Percentiles rank a stretch among this genome's conserved stretches.
These are phyloP conservation scores for Jacaranda copaia DNA, from an alignment of 257 asterid genomes.

Conservation along the genomic window DNA sequence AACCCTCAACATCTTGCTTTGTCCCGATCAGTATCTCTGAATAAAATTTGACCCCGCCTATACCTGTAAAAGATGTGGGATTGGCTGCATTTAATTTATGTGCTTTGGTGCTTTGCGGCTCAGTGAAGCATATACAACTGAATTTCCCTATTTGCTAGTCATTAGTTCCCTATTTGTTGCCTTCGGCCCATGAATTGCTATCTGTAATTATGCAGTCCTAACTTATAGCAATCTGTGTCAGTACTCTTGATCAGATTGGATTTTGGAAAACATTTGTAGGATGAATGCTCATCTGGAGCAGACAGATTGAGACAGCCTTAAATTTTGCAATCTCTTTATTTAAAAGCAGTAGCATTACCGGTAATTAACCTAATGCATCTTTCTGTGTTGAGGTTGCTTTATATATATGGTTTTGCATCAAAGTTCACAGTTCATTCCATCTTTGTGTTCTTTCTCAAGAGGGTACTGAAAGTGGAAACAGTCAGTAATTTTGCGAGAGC, in stretches of 20 bases:
- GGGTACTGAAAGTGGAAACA: too few relatives aligned
- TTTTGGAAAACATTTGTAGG: not conserved
- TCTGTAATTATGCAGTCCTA: not conserved
- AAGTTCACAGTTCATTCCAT: too few relatives aligned
- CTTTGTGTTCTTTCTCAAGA: too few relatives aligned
- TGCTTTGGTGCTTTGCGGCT: constrained; percentile 27
- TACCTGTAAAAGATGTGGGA: constrained; percentile 25
- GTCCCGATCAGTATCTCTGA: not conserved
- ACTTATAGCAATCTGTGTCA: not conserved
- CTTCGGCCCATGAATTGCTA: not conserved
- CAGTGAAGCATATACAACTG: constrained; percentile 1
- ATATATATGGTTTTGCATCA: too few relatives aligned
- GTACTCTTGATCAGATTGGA: constrained; percentile 11
- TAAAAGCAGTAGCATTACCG: not conserved
- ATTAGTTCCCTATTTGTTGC: not conserved
- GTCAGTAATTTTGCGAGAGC: too few relatives aligned
- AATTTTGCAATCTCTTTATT: constrained; percentile 22
- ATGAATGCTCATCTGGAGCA: not conserved
- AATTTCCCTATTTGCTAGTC: not conserved
- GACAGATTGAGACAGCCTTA: not conserved
- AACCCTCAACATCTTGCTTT: not conserved
- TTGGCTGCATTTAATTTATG: constrained; percentile 28
- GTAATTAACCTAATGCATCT: constrained; percentile 10
- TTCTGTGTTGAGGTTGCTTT: constrained; percentile 17
- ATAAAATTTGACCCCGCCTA: not conserved